Evolutionary conservation across 225 moss, liverwort and hornwort genomes (phyloP).

Genomic region (Physcomitrellopsis africana): DNA sequence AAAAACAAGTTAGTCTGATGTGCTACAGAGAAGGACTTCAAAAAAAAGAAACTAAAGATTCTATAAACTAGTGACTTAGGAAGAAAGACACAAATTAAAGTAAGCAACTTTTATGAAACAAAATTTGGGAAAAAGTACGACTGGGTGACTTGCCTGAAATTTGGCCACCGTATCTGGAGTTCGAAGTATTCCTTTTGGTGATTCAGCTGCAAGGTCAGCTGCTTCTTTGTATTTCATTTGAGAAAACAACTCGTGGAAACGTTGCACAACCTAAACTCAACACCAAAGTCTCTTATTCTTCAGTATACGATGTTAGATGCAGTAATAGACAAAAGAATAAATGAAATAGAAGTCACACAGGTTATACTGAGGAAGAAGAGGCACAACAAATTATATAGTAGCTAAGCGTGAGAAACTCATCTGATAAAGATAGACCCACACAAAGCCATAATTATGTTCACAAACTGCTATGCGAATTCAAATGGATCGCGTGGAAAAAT

Average conservation of each 20-base stretch:
- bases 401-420: slow-evolving; percentile 18
- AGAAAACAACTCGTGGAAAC: slow-evolving; percentile 96
- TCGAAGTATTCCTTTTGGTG: slow-evolving; percentile 96
- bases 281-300: slow-evolving; percentile 1
- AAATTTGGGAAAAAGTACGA: neutral
- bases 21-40: neutral
- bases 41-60: neutral
- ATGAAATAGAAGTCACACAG: neutral
- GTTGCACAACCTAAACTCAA: slow-evolving; percentile 89
- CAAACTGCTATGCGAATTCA: slow-evolving; percentile 14
- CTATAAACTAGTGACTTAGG: neutral
- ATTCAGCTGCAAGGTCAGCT: slow-evolving; percentile 98
- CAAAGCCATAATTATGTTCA: neutral
- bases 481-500: no score
- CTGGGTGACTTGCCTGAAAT: slow-evolving; percentile 70
- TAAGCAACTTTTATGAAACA: neutral
- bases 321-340: slow-evolving; percentile 11
- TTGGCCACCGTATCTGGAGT: slow-evolving; percentile 94
- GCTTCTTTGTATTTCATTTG: slow-evolving; percentile 99
- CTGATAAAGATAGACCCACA: slow-evolving; percentile 3
- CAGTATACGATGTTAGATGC: neutral
- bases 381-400: neutral
- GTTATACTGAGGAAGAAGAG: neutral
- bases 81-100: neutral
- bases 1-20: neutral